Base-by-base conservation (phyloP, 2,329 filamentous ascomycete species). In the Colletotrichum kahawae region DNA sequence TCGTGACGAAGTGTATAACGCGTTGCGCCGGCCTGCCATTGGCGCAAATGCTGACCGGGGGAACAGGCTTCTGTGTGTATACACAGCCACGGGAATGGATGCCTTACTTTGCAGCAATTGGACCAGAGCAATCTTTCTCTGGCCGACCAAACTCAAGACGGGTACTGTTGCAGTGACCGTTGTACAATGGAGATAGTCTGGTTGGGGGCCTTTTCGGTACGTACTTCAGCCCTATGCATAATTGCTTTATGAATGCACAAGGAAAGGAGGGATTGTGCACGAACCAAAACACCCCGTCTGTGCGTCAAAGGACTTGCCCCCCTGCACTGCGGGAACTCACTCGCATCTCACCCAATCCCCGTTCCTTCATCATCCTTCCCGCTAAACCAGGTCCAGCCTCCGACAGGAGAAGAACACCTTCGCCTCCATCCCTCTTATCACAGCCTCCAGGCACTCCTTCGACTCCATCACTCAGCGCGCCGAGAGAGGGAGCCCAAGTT, bases 171-270 rank as follows among this genome's bases (percentile, higher is more conserved):
- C 65, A 38, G 38, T 67, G 51, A 67, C 65, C 33, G 27, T 67
- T 56, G 29, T 57, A 36, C 10, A 16, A 38, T 29, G 29, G 27
- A 27, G 63, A 65, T 36, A 10, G 62, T 48, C 62, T 48, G 12
- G 18, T 51, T 71, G 67, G 71, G 51, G 67, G 51, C 36, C 51
- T n/a, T 74, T 60, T 74, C 21, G 60, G 67, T 71, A 71, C 67
- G 71, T 74, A 71, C 3, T 31, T 74, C 71, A 74, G 71, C 71
- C 71, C 60, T 71, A 74, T 31, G 66, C 24, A 33, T 54, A 27
- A 33, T 12, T 16, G 5, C 7, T 8, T 29, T 29, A 8, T 38
- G 59, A 38, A 48, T 51, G 14, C 24, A 62, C n/a, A 31, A 14
- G 57, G 5, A 24, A 34, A 9, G 24, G 43, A 7, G n/a, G n/a